Evolutionary conservation across 148 eudicot genomes (phyloP).

Genomic region (Oxyria digyna): DNA sequence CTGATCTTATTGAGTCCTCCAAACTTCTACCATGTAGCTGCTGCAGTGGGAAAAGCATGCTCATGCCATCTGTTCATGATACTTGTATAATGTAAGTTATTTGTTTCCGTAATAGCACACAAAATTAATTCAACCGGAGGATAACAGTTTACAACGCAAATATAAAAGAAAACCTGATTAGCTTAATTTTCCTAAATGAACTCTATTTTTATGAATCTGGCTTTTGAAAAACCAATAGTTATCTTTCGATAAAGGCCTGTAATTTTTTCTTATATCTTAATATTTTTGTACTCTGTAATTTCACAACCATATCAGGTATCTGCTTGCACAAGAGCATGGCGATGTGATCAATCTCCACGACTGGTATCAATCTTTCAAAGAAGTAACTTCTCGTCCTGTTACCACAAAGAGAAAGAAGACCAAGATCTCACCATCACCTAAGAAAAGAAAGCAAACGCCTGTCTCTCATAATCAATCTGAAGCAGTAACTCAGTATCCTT

Average conservation of each 20-base stretch:
- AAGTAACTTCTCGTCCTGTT: conserved; percentile 22
- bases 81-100: conserved; percentile 66
- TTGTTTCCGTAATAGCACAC: background rate
- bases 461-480: conserved; percentile 30
- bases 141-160: background rate
- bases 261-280: background rate
- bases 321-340: conserved; percentile 95
- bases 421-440: conserved; percentile 53
- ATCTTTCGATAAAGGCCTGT: too few relatives aligned
- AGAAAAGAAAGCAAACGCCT: conserved; percentile 39
- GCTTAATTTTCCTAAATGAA: background rate
- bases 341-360: conserved; percentile 86
- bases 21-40: conserved; percentile 60
- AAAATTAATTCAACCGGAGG: background rate
- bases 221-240: background rate
- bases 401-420: conserved; percentile 31
- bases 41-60: conserved; percentile 42
- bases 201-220: background rate
- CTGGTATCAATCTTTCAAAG: conserved; percentile 82
- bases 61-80: conserved; percentile 61
- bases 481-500: conserved; percentile 82
- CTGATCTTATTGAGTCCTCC: conserved; percentile 66
- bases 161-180: too few relatives aligned
- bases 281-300: background rate
- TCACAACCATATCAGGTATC: conserved; percentile 10